Evolutionary conservation across 2,329 filamentous ascomycete species (phyloP).

Genomic region (Exophiala spinifera): DNA sequence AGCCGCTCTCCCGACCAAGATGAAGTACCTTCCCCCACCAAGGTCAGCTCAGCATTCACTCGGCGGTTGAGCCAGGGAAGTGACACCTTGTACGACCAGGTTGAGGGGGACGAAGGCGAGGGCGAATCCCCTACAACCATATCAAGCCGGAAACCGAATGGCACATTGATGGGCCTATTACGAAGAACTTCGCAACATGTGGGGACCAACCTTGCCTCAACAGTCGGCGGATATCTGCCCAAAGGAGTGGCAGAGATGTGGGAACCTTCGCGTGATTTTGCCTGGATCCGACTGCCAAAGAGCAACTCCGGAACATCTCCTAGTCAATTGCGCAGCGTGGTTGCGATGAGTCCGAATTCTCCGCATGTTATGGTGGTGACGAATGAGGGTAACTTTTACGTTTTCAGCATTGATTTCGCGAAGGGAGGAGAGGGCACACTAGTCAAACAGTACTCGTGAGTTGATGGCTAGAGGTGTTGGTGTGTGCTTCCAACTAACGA

Average conservation of each 20-base stretch:
- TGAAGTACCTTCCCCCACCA: constrained; percentile 25
- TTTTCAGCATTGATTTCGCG: constrained; percentile 93
- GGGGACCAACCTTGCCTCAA: constrained; percentile 80
- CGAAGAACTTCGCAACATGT: constrained; percentile 94
- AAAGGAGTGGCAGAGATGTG: constrained; percentile 96
- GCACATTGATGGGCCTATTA: constrained; percentile 84
- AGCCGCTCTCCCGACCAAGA: constrained; percentile 9
- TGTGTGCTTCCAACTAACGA: constrained; percentile 11
- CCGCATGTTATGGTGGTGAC: constrained; percentile 98
- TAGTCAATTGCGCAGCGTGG: constrained; percentile 79
- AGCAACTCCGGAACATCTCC: constrained; percentile 37
- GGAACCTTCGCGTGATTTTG: constrained; percentile 93
- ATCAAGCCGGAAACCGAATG: constrained; percentile 53
- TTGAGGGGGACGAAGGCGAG: constrained; percentile 32
- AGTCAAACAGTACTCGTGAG: constrained; percentile 90
- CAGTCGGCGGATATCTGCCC: constrained; percentile 87
- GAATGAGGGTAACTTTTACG: constrained; percentile 89
- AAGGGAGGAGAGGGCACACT: constrained; percentile 89
- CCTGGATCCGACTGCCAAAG: constrained; percentile 89
- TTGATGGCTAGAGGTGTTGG: constrained; percentile 26
- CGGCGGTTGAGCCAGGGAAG: constrained; percentile 28
- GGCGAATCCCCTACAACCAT: constrained; percentile 34
- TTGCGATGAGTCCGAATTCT: constrained; percentile 91
- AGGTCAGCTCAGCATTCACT: constrained; percentile 12
- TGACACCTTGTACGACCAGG: constrained; percentile 38